Conservation (phyloP, 306 rosid species). For the Casuarina cunninghamiana region DNA sequence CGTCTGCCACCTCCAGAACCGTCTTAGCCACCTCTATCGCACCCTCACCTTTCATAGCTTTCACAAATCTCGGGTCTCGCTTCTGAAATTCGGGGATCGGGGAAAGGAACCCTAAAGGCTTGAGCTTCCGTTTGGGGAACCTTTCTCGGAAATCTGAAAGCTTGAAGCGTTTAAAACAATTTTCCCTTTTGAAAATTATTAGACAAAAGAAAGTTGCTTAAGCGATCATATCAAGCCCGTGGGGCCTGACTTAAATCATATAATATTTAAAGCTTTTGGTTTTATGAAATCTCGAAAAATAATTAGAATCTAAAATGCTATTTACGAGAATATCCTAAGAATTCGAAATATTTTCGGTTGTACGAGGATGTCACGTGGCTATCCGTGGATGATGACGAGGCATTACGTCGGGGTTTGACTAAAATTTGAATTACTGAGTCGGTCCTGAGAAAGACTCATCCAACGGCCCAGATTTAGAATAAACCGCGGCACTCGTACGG, state of each 20-base stretch:
- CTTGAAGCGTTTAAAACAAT: too few relatives aligned
- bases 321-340: too few relatives aligned
- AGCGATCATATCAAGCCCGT: too few relatives aligned
- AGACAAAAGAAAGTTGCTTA: too few relatives aligned
- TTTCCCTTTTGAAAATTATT: too few relatives aligned
- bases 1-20: constrained; percentile 93
- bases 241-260: too few relatives aligned
- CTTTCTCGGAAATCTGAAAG: too few relatives aligned
- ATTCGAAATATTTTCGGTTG: not conserved
- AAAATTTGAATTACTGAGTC: not conserved
- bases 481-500: not conserved
- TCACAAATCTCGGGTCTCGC: not conserved
- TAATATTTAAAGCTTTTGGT: too few relatives aligned
- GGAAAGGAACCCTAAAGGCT: too few relatives aligned
- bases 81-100: not conserved
- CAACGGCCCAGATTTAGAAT: not conserved
- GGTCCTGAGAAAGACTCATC: not conserved
- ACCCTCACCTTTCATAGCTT: constrained; percentile 52
- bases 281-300: too few relatives aligned
- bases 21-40: constrained; percentile 85
- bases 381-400: not conserved
- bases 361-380: not conserved
- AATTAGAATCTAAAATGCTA: too few relatives aligned
- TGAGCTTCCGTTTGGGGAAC: too few relatives aligned
- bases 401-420: not conserved